phyloP scores from a whole-genome alignment of 2,329 filamentous ascomycete genomes.

The Phialocephala subalpina region DNA sequence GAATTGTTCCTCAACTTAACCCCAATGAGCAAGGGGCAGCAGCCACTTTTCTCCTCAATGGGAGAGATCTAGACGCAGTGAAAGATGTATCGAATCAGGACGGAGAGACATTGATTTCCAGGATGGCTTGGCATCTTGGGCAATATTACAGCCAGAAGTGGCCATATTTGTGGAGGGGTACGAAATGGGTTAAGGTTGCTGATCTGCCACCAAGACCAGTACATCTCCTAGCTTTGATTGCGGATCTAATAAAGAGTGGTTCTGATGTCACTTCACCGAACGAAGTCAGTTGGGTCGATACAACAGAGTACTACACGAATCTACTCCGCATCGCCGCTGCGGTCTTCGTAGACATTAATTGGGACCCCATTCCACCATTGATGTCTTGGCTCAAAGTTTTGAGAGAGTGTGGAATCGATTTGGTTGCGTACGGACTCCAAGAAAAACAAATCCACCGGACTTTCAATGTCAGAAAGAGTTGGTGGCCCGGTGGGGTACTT shows the following conservation, averaged over 20 bases:
- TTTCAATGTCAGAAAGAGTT: background rate
- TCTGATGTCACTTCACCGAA: background rate
- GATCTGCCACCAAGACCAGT: background rate
- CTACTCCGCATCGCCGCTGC: background rate
- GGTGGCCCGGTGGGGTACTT: background rate
- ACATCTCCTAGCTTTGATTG: background rate
- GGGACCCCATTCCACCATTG: background rate
- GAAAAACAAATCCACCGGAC: conserved; percentile 1
- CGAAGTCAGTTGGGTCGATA: background rate
- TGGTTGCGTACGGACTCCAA: background rate
- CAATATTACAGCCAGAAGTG: background rate
- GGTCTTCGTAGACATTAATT: background rate
- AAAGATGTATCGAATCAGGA: background rate
- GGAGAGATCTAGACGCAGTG: background rate
- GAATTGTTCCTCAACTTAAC: background rate
- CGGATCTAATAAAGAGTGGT: background rate
- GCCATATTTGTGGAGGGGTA: too few relatives aligned
- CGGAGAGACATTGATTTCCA: background rate
- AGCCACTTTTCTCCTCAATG: background rate
- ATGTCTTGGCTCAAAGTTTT: background rate
- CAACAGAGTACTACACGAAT: background rate
- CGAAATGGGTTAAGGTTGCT: too few relatives aligned
- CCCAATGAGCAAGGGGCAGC: background rate
- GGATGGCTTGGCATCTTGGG: background rate
- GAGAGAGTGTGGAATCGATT: background rate